These are phyloP conservation scores for Hibiscus mutabilis DNA, from an alignment of 345 rosid genomes.

Conservation along the genomic window DNA sequence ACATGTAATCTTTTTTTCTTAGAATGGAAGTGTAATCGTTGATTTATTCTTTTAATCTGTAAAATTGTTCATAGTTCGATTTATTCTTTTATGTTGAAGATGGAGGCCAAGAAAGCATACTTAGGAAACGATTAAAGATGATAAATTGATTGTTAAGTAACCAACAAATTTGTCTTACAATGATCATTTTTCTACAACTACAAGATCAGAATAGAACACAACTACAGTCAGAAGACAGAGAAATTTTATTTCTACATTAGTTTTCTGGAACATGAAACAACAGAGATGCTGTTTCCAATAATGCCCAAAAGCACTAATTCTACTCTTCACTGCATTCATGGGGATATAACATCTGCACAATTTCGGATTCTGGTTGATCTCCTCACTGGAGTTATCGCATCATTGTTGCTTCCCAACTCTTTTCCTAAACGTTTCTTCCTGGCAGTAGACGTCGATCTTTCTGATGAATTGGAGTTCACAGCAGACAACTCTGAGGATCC, in stretches of 20 bases:
- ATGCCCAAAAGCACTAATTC: background rate
- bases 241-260: background rate
- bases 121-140: no score
- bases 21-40: no score
- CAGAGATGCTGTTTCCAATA: slow-evolving; percentile 22
- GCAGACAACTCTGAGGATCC: slow-evolving; percentile 15
- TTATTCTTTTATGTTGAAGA: no score
- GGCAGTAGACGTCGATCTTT: background rate
- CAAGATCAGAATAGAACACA: background rate
- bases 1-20: no score
- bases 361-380: slow-evolving; percentile 38
- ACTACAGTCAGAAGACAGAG: background rate
- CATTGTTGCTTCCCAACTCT: background rate
- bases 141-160: no score
- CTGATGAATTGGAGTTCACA: background rate
- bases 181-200: slow-evolving; percentile 10
- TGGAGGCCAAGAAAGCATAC: no score
- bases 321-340: slow-evolving; percentile 10
- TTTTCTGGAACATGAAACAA: slow-evolving; percentile 17
- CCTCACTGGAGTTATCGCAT: slow-evolving; percentile 30
- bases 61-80: background rate
- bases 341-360: slow-evolving; percentile 19
- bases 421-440: background rate
- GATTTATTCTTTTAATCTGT: background rate
- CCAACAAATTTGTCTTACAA: no score